Evolutionary conservation across 805 yeast species (phyloP), one percentile per base, ranked within the genome.

Genomic region (Diddensiella transvaalensis): DNA sequence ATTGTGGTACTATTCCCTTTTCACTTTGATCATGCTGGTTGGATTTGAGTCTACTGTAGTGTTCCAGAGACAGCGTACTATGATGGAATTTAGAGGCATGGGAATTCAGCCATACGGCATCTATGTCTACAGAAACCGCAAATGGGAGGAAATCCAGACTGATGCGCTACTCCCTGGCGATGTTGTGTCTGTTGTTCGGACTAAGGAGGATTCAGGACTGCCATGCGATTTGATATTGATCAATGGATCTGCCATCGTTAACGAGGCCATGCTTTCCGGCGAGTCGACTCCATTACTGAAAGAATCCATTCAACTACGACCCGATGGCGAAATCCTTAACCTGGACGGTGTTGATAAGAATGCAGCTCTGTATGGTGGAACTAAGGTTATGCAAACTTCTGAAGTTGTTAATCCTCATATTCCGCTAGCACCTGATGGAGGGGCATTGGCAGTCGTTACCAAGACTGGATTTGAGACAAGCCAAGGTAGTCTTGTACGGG

Each of bases 391-490:
- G 58, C 99, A 93, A 72, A 95, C 90, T 26, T 82, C 95, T 36
- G 66, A 80, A 41, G 85, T 93, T 11, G 78, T 76, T 54, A 49
- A 55, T 32, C 48, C 60, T 22, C 46, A 40, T 6, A 64, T 83
- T 40, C 79, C 83, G 11, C 60, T 76, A 29, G 82, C 96, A 47
- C 98, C 99, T 39, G 97, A 93, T 66, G 70, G 76, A 33, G 99
- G 99, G 66, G 96, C 96, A 24, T 67, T 90, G 42, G 98, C 98
- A 4, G 69, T 85, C 48, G 97, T 90, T 44, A 73, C 86, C 37
- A 89, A 87, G 66, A 91, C 97, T 40, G 99, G 99, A n/a, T 93
- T 93, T 63, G 99, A 93, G 70, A 93, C 99, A 36, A 83, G 96
- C 36, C 99, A 93, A 72, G 99, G 99, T 61, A 86, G 96, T 47